Percentiles rank a stretch among this genome's conserved stretches.
These are phyloP conservation scores for Trichophyton simii DNA, from an alignment of 2,329 filamentous ascomycete species.

Conservation along the genomic window DNA sequence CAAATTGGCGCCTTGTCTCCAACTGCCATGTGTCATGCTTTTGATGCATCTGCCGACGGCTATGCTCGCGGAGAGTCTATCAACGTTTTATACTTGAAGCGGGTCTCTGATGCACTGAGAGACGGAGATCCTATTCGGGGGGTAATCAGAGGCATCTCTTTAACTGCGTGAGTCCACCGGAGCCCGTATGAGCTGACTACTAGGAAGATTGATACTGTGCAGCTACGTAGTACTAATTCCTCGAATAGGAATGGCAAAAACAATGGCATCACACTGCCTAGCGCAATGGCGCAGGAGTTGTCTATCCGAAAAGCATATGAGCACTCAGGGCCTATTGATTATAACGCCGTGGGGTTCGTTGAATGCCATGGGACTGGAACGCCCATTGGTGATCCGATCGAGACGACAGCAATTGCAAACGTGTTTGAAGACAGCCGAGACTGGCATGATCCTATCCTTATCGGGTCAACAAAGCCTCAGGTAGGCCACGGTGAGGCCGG, in stretches of 20 bases:
- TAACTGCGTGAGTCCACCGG: too few relatives aligned
- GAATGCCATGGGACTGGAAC: not conserved
- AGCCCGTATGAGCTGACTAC: too few relatives aligned
- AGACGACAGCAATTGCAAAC: not conserved
- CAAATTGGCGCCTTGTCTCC: not conserved
- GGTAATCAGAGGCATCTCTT: too few relatives aligned
- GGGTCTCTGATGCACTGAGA: too few relatives aligned
- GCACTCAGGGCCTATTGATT: conserved; percentile 51
- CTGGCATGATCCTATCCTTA: conserved; percentile 4
- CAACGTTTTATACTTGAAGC: too few relatives aligned
- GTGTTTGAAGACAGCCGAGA: not conserved
- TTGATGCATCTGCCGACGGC: too few relatives aligned
- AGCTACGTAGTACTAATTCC: too few relatives aligned
- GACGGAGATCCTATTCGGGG: too few relatives aligned
- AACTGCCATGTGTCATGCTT: conserved; percentile 15
- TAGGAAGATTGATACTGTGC: too few relatives aligned
- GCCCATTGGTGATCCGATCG: conserved; percentile 5
- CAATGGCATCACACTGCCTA: conserved; percentile 16
- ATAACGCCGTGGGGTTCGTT: not conserved
- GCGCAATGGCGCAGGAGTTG: conserved; percentile 9
- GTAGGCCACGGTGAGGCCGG: conserved; percentile 21
- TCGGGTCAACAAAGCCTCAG: conserved; percentile 21
- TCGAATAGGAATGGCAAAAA: too few relatives aligned
- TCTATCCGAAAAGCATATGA: conserved; percentile 37
- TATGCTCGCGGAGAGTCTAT: too few relatives aligned